Conservation (phyloP, 2,329 filamentous ascomycete genomes). For the Eurotiales sp. region DNA sequence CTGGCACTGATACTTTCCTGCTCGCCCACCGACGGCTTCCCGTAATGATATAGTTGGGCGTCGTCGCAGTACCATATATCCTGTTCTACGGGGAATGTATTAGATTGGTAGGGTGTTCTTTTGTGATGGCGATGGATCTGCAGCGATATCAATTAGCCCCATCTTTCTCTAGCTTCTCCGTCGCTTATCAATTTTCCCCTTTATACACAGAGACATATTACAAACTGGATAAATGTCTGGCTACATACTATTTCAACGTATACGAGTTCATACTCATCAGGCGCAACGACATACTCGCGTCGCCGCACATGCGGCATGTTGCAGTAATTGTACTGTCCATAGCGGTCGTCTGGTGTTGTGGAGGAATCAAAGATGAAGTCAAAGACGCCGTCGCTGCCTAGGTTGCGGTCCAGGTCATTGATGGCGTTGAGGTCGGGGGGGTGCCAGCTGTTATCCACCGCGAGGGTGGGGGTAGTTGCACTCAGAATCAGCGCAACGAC, state of each 20-base stretch:
- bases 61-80: slow-evolving; percentile 72
- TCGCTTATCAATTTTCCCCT: not conserved
- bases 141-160: not conserved
- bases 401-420: slow-evolving; percentile 58
- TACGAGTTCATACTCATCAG: slow-evolving; percentile 58
- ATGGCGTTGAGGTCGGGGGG: slow-evolving; percentile 52
- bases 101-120: slow-evolving; percentile 73
- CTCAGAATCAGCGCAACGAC: not conserved
- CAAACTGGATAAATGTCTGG: slow-evolving; percentile 14
- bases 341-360: slow-evolving; percentile 50
- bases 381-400: slow-evolving; percentile 61
- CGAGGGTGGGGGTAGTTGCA: not conserved
- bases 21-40: slow-evolving; percentile 46
- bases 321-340: slow-evolving; percentile 73
- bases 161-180: not conserved
- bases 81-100: slow-evolving; percentile 70
- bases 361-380: slow-evolving; percentile 73
- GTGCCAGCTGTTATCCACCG: slow-evolving; percentile 54
- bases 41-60: slow-evolving; percentile 66
- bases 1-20: slow-evolving; percentile 44
- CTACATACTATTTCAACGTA: slow-evolving; percentile 75
- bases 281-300: slow-evolving; percentile 58
- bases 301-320: slow-evolving; percentile 82
- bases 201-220: not conserved
- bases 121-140: slow-evolving; percentile 81